These are phyloP conservation scores for Maudiozyma barnettii DNA, from an alignment of 805 yeast genomes.

Conservation along the genomic window DNA sequence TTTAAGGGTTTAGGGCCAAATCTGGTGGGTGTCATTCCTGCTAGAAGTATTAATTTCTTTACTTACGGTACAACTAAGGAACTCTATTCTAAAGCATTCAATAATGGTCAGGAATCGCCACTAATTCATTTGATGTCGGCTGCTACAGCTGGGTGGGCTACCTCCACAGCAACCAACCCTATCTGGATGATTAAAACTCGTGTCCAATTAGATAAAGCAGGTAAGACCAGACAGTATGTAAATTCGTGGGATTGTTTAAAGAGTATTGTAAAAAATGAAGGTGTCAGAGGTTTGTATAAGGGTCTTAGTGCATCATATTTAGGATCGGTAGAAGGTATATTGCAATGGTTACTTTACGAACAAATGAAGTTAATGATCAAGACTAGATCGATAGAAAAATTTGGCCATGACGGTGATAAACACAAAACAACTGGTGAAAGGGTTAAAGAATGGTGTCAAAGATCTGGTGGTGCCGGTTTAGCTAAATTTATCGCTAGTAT, in stretches of 20 bases:
- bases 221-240: conserved; percentile 53
- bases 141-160: conserved; percentile 82
- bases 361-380: conserved; percentile 74
- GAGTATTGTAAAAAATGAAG: conserved; percentile 66
- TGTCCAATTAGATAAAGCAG: conserved; percentile 76
- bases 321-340: conserved; percentile 85
- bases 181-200: conserved; percentile 96
- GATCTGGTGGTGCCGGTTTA: conserved; percentile 95
- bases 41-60: conserved; percentile 91
- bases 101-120: conserved; percentile 68
- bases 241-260: conserved; percentile 79
- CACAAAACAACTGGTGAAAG: conserved; percentile 44
- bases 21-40: conserved; percentile 94
- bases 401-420: conserved; percentile 27
- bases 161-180: conserved; percentile 95
- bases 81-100: conserved; percentile 52
- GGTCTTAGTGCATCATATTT: conserved; percentile 93
- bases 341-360: conserved; percentile 95
- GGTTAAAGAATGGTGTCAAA: conserved; percentile 82
- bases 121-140: conserved; percentile 84
- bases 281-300: conserved; percentile 67
- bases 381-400: conserved; percentile 37
- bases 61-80: conserved; percentile 94
- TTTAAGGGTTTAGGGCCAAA: conserved; percentile 96
- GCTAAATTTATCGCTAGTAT: conserved; percentile 91